Evolutionary conservation across 345 rosid species (phyloP).

Genomic region (Ceriops zippeliana): DNA sequence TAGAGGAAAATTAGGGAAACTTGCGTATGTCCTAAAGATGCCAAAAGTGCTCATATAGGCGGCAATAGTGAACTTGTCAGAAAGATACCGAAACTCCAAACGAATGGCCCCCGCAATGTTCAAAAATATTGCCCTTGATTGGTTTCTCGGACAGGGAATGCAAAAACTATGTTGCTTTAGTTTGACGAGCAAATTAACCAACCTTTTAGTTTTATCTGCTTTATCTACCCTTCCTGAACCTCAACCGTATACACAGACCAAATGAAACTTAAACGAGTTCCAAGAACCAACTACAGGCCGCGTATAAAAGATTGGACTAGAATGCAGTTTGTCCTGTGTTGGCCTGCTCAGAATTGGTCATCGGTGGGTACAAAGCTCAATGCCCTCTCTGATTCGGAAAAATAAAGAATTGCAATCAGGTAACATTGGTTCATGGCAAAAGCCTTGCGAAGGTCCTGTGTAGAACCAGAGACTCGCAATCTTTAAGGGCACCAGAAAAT

Average conservation of each 20-base stretch:
- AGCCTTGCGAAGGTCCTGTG: slow-evolving; percentile 1
- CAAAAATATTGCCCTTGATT: slow-evolving; percentile 2
- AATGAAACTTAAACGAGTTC: too few species aligned
- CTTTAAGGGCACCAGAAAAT: neutral
- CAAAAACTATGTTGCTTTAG: slow-evolving; percentile 6
- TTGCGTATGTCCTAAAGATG: too few species aligned
- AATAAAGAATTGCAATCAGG: too few species aligned
- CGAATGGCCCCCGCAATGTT: neutral
- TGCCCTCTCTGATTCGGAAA: neutral
- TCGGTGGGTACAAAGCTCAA: neutral
- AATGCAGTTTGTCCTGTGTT: slow-evolving; percentile 3
- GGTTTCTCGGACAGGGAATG: neutral
- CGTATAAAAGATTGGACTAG: slow-evolving; percentile 1
- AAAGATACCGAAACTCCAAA: too few species aligned
- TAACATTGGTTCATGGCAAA: slow-evolving; percentile 13
- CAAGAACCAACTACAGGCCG: neutral
- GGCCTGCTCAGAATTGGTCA: neutral
- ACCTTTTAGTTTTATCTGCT: slow-evolving; percentile 1
- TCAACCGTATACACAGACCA: too few species aligned
- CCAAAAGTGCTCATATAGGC: too few species aligned
- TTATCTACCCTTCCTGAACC: too few species aligned
- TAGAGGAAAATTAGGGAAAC: too few species aligned
- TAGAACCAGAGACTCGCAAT: too few species aligned
- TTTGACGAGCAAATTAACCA: slow-evolving; percentile 4
- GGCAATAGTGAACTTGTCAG: too few species aligned